Conservation (phyloP, 306 rosid genomes). For the Acacia crassicarpa region DNA sequence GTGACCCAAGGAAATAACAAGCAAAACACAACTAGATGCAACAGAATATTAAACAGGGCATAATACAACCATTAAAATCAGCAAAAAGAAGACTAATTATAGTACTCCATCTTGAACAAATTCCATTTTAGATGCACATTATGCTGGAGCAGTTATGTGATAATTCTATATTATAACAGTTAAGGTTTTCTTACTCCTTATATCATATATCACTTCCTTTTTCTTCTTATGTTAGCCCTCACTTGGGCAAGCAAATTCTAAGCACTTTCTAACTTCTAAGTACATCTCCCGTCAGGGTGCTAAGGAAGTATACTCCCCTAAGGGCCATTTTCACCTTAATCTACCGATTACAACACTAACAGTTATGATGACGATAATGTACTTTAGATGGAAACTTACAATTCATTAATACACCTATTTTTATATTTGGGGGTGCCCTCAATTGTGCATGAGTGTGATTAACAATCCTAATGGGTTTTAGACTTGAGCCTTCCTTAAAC, state of each 20-base stretch:
- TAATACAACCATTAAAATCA: not conserved
- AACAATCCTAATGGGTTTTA: no score
- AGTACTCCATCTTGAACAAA: not conserved
- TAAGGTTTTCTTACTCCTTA: not conserved
- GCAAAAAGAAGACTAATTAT: not conserved
- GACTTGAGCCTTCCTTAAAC: no score
- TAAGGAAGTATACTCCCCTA: not conserved
- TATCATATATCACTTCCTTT: not conserved
- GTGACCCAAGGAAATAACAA: not conserved
- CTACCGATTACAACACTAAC: not conserved
- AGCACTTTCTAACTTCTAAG: no score
- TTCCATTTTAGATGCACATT: not conserved
- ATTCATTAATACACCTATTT: conserved; percentile 89
- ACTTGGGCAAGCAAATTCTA: not conserved
- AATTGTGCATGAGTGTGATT: no score
- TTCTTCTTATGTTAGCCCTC: not conserved
- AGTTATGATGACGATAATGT: not conserved
- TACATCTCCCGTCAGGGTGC: not conserved
- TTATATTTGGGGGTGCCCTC: no score
- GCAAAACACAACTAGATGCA: not conserved
- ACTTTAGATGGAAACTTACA: conserved; percentile 56
- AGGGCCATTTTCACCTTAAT: not conserved
- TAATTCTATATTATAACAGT: not conserved
- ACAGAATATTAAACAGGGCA: not conserved
- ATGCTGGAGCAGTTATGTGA: not conserved